Percentiles rank a stretch among this genome's conserved stretches.
These are phyloP conservation scores for Oryza glumipatula DNA, from an alignment of 176 grass and related monocot species.

Conservation along the genomic window DNA sequence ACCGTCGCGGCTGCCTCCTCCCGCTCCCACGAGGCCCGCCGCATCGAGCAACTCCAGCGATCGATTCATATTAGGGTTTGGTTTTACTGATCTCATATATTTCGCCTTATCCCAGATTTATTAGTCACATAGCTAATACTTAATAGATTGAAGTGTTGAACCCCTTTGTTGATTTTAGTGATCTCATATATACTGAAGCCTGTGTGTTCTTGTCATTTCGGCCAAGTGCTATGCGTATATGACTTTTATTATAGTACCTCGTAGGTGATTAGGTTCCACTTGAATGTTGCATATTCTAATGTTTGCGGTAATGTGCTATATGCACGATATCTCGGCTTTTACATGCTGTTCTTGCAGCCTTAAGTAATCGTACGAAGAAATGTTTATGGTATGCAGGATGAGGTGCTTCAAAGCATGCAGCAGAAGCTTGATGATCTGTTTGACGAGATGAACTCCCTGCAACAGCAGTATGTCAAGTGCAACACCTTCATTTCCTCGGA, in stretches of 20 bases:
- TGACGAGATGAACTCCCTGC: conserved; percentile 63
- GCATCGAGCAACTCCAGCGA: conserved; percentile 64
- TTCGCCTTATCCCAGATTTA: not conserved
- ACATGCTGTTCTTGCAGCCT: not conserved
- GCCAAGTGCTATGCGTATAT: not conserved
- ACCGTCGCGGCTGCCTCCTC: conserved; percentile 70
- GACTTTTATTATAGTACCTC: not conserved
- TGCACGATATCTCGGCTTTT: not conserved
- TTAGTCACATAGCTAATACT: not conserved
- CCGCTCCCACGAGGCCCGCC: conserved; percentile 59
- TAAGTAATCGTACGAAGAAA: not conserved
- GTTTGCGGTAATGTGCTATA: not conserved
- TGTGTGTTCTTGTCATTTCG: conserved; percentile 3
- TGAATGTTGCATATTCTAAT: not conserved
- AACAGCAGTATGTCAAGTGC: conserved; percentile 52
- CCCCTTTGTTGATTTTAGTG: not conserved
- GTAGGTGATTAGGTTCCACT: conserved; percentile 2
- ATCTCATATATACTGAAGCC: not conserved
- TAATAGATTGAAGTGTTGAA: not conserved
- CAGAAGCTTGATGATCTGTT: conserved; percentile 87
- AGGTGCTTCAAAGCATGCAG: conserved; percentile 78
- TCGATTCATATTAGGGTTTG: conserved; percentile 76
- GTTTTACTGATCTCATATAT: not conserved
- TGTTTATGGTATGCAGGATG: conserved; percentile 53
- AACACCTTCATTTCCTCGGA: conserved; percentile 39